Percentiles rank a stretch among this genome's conserved stretches.
Conservation (phyloP, 768 basidiomycete genomes). For the Lactarius deliciosus region DNA sequence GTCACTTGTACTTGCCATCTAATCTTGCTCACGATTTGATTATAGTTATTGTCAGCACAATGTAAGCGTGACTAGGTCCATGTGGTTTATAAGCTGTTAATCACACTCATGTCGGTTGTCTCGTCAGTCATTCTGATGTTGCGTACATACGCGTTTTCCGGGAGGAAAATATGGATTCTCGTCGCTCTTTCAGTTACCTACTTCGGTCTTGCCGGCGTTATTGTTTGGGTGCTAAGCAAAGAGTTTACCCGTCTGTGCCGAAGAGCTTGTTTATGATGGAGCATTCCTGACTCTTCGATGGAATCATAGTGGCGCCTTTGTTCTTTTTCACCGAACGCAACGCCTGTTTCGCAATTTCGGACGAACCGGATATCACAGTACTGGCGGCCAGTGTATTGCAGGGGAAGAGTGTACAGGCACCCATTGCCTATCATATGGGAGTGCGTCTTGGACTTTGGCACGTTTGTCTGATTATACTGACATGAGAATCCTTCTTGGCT, state of each 20-base stretch:
- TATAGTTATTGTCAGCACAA: constrained; percentile 21
- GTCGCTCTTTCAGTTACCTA: constrained; percentile 8
- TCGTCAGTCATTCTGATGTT: constrained; percentile 26
- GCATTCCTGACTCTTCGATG: neutral
- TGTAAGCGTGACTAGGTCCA: constrained; percentile 6
- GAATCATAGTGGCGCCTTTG: constrained; percentile 7
- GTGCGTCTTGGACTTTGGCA: constrained; percentile 10
- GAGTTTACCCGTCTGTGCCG: constrained; percentile 10
- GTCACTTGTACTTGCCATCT: neutral
- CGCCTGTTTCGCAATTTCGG: constrained; percentile 15
- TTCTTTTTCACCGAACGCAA: neutral
- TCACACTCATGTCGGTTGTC: neutral
- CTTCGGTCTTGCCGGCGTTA: constrained; percentile 2
- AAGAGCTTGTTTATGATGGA: neutral
- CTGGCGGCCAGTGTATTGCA: neutral
- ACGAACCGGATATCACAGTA: too few species aligned
- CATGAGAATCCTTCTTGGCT: neutral
- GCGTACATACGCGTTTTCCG: constrained; percentile 28
- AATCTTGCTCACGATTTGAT: neutral
- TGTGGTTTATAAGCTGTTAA: neutral
- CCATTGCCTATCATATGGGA: constrained; percentile 18
- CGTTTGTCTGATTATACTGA: neutral
- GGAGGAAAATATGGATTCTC: constrained; percentile 9
- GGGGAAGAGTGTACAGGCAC: neutral
- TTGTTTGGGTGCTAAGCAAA: constrained; percentile 17